Conservation (phyloP, 495 filamentous ascomycete genomes). For the Penicillium canescens region DNA sequence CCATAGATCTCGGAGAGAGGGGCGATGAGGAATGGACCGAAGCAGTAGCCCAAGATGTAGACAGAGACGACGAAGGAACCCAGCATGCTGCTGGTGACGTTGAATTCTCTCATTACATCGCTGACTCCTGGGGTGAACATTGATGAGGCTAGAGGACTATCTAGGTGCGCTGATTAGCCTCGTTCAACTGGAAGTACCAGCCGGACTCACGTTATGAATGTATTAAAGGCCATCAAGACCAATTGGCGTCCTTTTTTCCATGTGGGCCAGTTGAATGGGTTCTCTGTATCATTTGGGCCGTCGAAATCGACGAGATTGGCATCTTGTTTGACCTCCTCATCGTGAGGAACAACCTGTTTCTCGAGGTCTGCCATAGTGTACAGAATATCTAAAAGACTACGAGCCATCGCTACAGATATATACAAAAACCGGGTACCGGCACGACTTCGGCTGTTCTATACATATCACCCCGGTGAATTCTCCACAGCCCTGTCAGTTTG, state of each 20-base stretch:
- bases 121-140: slow-evolving; percentile 64
- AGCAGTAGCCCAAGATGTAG: slow-evolving; percentile 38
- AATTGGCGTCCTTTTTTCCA: slow-evolving; percentile 49
- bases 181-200: not conserved
- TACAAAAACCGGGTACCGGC: too few relatives aligned
- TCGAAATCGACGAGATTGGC: slow-evolving; percentile 47
- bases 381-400: too few relatives aligned
- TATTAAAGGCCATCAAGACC: slow-evolving; percentile 48
- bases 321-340: not conserved
- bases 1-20: slow-evolving; percentile 48
- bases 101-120: slow-evolving; percentile 54
- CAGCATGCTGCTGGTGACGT: slow-evolving; percentile 33
- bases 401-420: too few relatives aligned
- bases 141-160: slow-evolving; percentile 55
- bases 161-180: slow-evolving; percentile 1
- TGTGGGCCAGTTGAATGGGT: slow-evolving; percentile 61
- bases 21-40: slow-evolving; percentile 41
- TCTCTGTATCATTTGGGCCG: slow-evolving; percentile 55
- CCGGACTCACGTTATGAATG: slow-evolving; percentile 53
- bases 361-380: slow-evolving; percentile 7
- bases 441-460: too few relatives aligned
- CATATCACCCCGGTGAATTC: too few relatives aligned
- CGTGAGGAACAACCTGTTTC: not conserved
- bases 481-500: too few relatives aligned
- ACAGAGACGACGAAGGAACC: slow-evolving; percentile 43